A percentile compares a stretch with the other conserved stretches of the same genome.
phyloP scores from a whole-genome alignment of 495 filamentous ascomycete species.

The Trichodelitschia bisporula region DNA sequence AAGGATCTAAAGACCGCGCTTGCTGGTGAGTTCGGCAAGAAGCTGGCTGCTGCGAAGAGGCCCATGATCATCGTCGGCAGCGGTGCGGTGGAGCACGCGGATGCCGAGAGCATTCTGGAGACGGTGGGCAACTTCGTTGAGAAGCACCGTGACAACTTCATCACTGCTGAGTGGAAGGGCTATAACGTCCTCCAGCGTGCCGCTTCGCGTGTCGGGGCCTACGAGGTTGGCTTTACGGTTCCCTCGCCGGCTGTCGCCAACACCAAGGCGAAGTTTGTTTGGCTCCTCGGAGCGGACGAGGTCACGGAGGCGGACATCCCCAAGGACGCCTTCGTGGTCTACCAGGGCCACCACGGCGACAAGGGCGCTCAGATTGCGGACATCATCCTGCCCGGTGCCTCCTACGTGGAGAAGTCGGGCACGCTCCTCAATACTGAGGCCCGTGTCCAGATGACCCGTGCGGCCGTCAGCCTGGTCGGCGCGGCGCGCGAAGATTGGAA shows the following conservation, averaged over 20 bases:
- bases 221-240: conserved; percentile 79
- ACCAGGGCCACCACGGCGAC: conserved; percentile 96
- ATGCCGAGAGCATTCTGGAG: conserved; percentile 83
- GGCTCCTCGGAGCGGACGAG: conserved; percentile 92
- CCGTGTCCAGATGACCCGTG: conserved; percentile 74
- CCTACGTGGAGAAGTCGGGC: conserved; percentile 92
- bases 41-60: conserved; percentile 60
- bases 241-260: conserved; percentile 54
- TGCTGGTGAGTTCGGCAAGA: conserved; percentile 72
- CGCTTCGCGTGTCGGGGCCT: conserved; percentile 76
- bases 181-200: conserved; percentile 90
- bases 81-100: conserved; percentile 64
- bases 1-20: conserved; percentile 61
- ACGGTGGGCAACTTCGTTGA: conserved; percentile 70
- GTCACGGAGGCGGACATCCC: conserved; percentile 56
- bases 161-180: conserved; percentile 80
- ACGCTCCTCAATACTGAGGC: conserved; percentile 97
- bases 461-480: conserved; percentile 63
- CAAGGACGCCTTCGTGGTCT: conserved; percentile 85
- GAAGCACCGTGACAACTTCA: conserved; percentile 71
- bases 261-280: conserved; percentile 78
- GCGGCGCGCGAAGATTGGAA: conserved; percentile 94
- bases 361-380: conserved; percentile 78
- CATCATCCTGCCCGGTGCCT: conserved; percentile 76
- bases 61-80: conserved; percentile 94